Conservation (phyloP, 2,329 filamentous ascomycete genomes). For the Exserohilum rostratum region DNA sequence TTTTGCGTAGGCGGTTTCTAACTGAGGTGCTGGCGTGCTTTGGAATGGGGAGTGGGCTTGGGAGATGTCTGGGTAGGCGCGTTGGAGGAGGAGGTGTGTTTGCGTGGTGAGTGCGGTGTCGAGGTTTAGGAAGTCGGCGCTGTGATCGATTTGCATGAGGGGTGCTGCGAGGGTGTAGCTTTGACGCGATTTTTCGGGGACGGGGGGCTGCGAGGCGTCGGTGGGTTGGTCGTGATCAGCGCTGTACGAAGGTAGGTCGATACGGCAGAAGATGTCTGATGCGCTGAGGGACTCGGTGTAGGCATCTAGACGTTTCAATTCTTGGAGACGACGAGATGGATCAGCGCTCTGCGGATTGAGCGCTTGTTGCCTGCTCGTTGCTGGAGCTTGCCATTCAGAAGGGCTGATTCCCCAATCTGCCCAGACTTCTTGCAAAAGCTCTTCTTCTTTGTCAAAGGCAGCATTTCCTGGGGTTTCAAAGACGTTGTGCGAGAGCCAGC, state of each 20-base stretch:
- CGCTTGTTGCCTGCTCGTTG: not conserved
- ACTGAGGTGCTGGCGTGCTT: not conserved
- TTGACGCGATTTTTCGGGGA: slow-evolving; percentile 59
- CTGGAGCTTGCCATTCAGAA: slow-evolving; percentile 56
- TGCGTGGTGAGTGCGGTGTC: slow-evolving; percentile 43
- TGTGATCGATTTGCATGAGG: slow-evolving; percentile 60
- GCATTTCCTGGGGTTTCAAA: slow-evolving; percentile 48
- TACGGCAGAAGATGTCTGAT: slow-evolving; percentile 65
- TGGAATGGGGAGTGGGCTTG: not conserved
- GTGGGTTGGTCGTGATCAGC: slow-evolving; percentile 53
- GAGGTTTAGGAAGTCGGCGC: slow-evolving; percentile 53
- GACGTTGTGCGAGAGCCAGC: slow-evolving; percentile 70
- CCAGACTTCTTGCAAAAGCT: slow-evolving; percentile 69
- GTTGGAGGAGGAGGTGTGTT: slow-evolving; percentile 27
- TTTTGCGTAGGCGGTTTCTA: slow-evolving; percentile 28
- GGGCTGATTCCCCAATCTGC: slow-evolving; percentile 71
- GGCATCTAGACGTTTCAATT: slow-evolving; percentile 58
- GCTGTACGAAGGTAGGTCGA: slow-evolving; percentile 52
- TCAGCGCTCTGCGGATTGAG: not conserved
- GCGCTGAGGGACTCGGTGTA: slow-evolving; percentile 68
- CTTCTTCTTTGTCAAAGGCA: slow-evolving; percentile 61
- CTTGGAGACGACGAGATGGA: slow-evolving; percentile 4
- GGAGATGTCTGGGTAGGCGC: slow-evolving; percentile 14
- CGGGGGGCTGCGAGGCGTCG: slow-evolving; percentile 68
- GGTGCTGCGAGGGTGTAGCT: slow-evolving; percentile 62